Evolutionary conservation across 805 yeast species (phyloP), one percentile per base, ranked within the genome.

Genomic region (Candida multigemmis): DNA sequence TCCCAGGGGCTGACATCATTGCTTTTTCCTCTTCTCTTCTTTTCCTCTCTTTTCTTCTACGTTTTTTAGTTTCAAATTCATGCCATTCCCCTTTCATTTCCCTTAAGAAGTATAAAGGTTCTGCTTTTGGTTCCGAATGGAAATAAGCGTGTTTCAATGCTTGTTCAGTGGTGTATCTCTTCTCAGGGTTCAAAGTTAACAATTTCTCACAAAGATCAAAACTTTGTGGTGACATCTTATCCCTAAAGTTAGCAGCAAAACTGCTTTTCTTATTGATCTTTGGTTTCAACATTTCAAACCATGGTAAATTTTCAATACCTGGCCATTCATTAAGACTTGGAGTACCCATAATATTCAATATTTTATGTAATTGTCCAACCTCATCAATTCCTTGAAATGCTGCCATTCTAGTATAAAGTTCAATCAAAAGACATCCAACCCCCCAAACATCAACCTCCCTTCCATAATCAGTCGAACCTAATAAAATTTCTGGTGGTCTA

Each of bases 391-490:
- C 97, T 50, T 79, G 93, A 49, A 91, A 91, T 1, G 79, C 60
- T 0, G 97, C 94, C 17, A 57, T 56, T 37, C 76, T 71, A 2
- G 77, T 70, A 44, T 83, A 85, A 20, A 91, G 51, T 49, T 91
- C 97, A 15, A 85, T 68, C 33, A 91, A 58, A 14, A 91, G 60
- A 56, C 97, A 91, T 3, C 98, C 98, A 34, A 85, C 77, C 0
- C 97, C 96, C 98, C 98, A 91, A 39, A 85, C 76, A 47, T 91
- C 98, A 7, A 91, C 91, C 41, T 83, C 95, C 21, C 85, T 58
- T 0, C 87, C 91, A 53, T 91, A 91, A 32, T 76, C 77, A 0
- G 97, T 87, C 0, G 94, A 76, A 1, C 98, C 98, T 32, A 91
- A 53, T 20, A 91, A 58, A 17, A 91, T 65, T 50, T 89, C 98